Base-by-base conservation (phyloP, 345 rosid genomes). In the Syzygium oleosum region DNA sequence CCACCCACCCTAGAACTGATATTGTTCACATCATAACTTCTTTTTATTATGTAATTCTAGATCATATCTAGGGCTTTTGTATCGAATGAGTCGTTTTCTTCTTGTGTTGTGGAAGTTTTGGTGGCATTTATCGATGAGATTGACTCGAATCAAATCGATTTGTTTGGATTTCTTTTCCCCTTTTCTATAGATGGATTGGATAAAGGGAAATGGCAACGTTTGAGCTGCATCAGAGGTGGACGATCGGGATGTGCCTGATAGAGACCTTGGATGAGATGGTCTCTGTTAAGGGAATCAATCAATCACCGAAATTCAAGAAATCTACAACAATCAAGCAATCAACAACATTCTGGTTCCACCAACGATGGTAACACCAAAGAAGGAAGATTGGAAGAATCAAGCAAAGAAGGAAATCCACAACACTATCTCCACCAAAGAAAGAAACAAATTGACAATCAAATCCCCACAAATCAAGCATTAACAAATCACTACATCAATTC, bases 181-280 rank as follows among this genome's bases (percentile, higher is more conserved):
- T 54, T 54, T 55, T 21, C 9, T 21, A 21, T 55, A 22, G n/a
- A 23, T 56, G 61, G 13, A 56, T 56, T 56, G 61, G n/a, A 23
- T 23, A 0, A 11, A 1, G 21, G 87, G 15, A 51, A 61, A 97
- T 95, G 99, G 97, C 94, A 90, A 95, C 97, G 90, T 96, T 97
- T 89, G 99, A 96, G 95, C 92, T 97, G 73, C 96, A 96, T 87
- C 89, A 99, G 88, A 93, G 97, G 88, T 96, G 98, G 84, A 94
- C 99, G 86, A 95, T 97, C 87, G 95, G 98, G 53, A 96, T 96
- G 98, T 97, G 99, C 89, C 85, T 97, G 91, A 97, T 96, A 63
- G 98, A 97, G 93, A 93, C 97, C 16, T 91, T 96, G 38, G 98
- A 96, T 29, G 99, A 96, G 94, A 97, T 97, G 99, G 98, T 97